Base-by-base conservation (phyloP, 768 basidiomycete species). In the Suillus subalutaceus region DNA sequence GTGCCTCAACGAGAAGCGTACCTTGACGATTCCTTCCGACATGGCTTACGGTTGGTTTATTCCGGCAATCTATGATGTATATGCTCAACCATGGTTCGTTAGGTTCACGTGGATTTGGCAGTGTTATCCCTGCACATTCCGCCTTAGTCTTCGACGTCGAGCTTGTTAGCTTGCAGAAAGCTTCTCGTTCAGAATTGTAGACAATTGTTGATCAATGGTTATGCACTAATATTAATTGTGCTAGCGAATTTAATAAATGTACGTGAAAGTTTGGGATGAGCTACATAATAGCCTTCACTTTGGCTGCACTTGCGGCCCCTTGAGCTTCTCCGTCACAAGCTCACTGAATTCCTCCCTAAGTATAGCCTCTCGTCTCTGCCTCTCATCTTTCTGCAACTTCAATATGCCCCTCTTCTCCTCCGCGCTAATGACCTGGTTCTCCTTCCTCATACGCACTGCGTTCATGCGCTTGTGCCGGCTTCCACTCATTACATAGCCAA, bases 341-440 rank as follows among this genome's bases (percentile, higher is more conserved):
- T 94, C 92, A 67, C 85, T 90, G 76, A 97, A 97, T 77, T 96
- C 94, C 71, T 93, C 92, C 65, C 96, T 84, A 69, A 99, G 82
- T 71, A 95, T 90, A 7, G 90, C 83, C 79, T 99, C 97, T 72
- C 94, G 86, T 79, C 96, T 88, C 78, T 91, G 89, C 77, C 92
- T 88, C 81, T 99, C 97, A 77, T 98, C 97, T 75, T 83, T 91
- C 79, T 98, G 97, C 77, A 98, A 73, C 79, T 97, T 97, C 75
- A 99, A 75, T 66, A 99, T 96, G 43, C 94, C 93, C 41, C 97
- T 81, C 84, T 99, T 99, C 85, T 99, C 97, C 79, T 99, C 97
- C 2, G 97, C 96, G 72, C 91, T 94, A 75, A 99, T 99, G 69
- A 99, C 96, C 80, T 99, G 97, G 81, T 99, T 98, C 83, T 99